Evolutionary conservation across 768 basidiomycete genomes (phyloP).

Genomic region (Podaxis sp.): DNA sequence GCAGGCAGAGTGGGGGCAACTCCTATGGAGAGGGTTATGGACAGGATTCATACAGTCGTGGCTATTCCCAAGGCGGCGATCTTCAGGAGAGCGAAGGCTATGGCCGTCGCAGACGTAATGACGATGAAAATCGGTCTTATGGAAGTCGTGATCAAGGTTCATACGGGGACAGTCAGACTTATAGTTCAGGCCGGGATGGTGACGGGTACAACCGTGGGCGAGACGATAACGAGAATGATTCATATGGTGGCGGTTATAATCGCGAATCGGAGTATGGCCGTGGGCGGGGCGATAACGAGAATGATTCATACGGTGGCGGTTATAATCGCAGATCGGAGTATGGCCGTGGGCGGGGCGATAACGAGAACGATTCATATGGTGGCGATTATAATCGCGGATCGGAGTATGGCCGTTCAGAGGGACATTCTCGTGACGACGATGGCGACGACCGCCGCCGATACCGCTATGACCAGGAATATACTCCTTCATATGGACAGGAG

Average conservation of each 20-base stretch:
- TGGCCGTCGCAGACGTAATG: slow-evolving; percentile 18
- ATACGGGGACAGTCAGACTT: neutral
- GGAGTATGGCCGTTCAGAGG: neutral
- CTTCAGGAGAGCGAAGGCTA: slow-evolving; percentile 14
- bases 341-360: neutral
- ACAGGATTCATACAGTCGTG: slow-evolving; percentile 4
- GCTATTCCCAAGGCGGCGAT: slow-evolving; percentile 5
- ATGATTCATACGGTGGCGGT: neutral
- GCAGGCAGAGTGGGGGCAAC: slow-evolving; percentile 15
- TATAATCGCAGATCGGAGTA: neutral
- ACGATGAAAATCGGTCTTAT: slow-evolving; percentile 19
- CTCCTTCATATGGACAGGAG: slow-evolving; percentile 17
- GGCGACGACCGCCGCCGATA: neutral
- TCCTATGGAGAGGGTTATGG: slow-evolving; percentile 15
- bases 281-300: neutral
- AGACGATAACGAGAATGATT: neutral
- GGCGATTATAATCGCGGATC: neutral
- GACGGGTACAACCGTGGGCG: neutral
- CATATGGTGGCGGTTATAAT: neutral
- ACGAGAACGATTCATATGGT: neutral
- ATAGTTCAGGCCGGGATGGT: neutral
- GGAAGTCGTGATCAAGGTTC: slow-evolving; percentile 2
- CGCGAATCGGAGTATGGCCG: neutral
- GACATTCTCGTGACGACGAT: slow-evolving; percentile 2
- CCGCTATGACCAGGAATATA: slow-evolving; percentile 14